Evolutionary conservation across 768 basidiomycete genomes (phyloP).

Genomic region (Royoungia palumana): DNA sequence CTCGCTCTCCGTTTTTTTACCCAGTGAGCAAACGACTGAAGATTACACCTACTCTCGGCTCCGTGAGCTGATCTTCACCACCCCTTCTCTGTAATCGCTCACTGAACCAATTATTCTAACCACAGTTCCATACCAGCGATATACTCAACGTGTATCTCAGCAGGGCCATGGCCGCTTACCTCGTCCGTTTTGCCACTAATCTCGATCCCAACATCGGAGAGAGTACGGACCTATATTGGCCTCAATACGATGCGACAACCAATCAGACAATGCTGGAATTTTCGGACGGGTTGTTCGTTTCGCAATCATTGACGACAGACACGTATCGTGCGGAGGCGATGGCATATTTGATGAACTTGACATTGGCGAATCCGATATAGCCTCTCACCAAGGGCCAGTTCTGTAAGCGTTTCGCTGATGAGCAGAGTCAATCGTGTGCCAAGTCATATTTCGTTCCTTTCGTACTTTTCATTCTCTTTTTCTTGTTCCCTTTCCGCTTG

Average conservation of each 20-base stretch:
- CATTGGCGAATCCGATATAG: conserved; percentile 4
- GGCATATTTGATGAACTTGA: conserved; percentile 24
- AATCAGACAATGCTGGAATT: too few relatives aligned
- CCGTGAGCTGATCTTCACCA: conserved; percentile 29
- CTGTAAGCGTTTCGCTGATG: too few relatives aligned
- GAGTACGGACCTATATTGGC: conserved; percentile 38
- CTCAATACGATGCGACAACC: conserved; percentile 34
- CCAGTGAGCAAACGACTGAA: conserved; percentile 48
- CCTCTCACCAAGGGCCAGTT: too few relatives aligned
- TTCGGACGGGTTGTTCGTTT: conserved; percentile 33
- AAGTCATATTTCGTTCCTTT: too few relatives aligned
- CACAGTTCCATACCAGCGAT: conserved; percentile 43
- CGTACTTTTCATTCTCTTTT: too few relatives aligned
- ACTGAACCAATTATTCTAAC: background rate
- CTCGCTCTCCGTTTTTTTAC: background rate
- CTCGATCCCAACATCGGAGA: conserved; percentile 38
- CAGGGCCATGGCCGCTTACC: conserved; percentile 40
- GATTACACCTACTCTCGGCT: conserved; percentile 39
- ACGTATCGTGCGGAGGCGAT: conserved; percentile 42
- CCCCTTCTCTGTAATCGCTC: background rate
- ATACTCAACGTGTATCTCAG: conserved; percentile 39
- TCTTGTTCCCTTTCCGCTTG: too few relatives aligned
- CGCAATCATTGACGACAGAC: conserved; percentile 38
- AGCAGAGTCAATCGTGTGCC: too few relatives aligned
- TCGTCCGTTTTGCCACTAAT: conserved; percentile 20